These are phyloP conservation scores for Phytophthora sojae DNA, from an alignment of 352 stramenopile genomes.

Conservation along the genomic window DNA sequence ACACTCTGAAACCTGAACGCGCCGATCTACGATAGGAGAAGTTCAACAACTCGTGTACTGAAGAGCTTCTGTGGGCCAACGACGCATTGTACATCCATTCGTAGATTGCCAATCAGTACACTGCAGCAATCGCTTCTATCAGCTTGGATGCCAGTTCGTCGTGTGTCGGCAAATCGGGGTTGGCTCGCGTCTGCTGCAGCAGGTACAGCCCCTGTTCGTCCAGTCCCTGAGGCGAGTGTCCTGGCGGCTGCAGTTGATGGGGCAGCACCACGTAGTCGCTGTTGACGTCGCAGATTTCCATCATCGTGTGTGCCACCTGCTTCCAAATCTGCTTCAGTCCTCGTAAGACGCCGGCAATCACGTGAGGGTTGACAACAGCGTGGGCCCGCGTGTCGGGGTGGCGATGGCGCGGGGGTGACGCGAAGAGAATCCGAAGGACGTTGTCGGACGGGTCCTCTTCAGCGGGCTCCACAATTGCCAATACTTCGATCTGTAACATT, in stretches of 20 bases:
- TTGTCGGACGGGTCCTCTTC: constrained; percentile 36
- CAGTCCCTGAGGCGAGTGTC: constrained; percentile 11
- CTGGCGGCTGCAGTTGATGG: constrained; percentile 20
- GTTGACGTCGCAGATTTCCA: constrained; percentile 44
- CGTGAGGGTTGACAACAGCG: constrained; percentile 46
- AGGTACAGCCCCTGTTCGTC: constrained; percentile 33
- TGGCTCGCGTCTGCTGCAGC: constrained; percentile 49
- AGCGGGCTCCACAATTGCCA: constrained; percentile 48
- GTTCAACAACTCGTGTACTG: too few species aligned
- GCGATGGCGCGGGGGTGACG: constrained; percentile 31
- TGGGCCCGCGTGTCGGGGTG: constrained; percentile 30
- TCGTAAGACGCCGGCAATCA: constrained; percentile 52
- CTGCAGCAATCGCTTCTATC: constrained; percentile 53
- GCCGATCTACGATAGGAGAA: too few species aligned
- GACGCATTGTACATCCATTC: neutral
- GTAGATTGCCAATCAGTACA: constrained; percentile 39
- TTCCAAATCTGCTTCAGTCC: constrained; percentile 69
- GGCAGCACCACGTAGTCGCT: constrained; percentile 27
- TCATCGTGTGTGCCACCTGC: constrained; percentile 51
- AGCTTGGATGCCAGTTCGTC: constrained; percentile 68
- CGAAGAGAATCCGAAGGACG: constrained; percentile 57
- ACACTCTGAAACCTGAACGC: too few species aligned
- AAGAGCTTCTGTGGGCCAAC: neutral
- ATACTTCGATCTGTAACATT: constrained; percentile 47
- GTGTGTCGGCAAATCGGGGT: constrained; percentile 57